Evolutionary conservation across 1,284 basidiomycete species (phyloP).

Genomic region (Ganoderma sinense): DNA sequence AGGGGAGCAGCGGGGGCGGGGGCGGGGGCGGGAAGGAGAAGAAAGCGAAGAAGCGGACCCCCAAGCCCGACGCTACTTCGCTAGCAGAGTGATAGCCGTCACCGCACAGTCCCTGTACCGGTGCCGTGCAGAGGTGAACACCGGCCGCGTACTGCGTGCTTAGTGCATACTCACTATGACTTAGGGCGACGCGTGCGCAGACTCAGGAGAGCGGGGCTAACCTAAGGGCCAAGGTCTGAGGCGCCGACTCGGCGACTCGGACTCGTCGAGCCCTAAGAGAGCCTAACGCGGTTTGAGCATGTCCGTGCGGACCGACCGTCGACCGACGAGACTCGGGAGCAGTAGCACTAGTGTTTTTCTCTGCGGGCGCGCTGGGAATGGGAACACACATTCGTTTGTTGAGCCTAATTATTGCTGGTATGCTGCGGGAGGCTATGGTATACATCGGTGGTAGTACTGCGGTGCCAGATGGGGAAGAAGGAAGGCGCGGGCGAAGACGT

Average conservation of each 20-base stretch:
- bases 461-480: constrained; percentile 25
- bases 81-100: not conserved
- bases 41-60: constrained; percentile 74
- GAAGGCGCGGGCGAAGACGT: constrained; percentile 23
- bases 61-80: constrained; percentile 26
- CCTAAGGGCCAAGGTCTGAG: not conserved
- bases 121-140: not conserved
- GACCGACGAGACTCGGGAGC: not conserved
- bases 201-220: not conserved
- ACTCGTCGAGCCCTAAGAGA: not conserved
- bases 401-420: constrained; percentile 32
- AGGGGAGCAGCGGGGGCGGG: constrained; percentile 45
- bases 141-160: not conserved
- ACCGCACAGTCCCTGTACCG: not conserved
- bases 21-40: constrained; percentile 58
- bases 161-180: not conserved
- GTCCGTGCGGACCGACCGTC: not conserved
- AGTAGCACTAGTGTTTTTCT: not conserved
- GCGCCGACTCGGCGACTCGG: not conserved
- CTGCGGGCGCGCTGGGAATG: constrained; percentile 7
- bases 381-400: constrained; percentile 27
- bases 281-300: not conserved
- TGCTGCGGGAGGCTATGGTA: constrained; percentile 36
- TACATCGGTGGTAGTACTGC: constrained; percentile 34
- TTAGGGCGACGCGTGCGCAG: not conserved